Evolutionary conservation across 805 yeast genomes (phyloP).

Genomic region (Nakazawaea anatomiae): DNA sequence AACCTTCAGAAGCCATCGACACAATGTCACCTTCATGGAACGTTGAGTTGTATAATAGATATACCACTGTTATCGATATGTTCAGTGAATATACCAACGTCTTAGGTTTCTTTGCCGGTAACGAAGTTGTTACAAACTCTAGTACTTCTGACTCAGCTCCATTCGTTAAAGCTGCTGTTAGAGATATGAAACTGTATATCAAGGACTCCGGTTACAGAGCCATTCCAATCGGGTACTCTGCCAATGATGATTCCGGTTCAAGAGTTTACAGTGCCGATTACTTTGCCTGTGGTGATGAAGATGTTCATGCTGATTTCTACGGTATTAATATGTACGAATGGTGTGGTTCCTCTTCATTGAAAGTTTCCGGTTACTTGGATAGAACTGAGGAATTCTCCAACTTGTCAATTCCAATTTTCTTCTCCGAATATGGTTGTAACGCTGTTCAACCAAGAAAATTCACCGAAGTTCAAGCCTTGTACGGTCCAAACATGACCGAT

Average conservation of each 20-base stretch:
- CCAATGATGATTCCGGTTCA: slow-evolving; percentile 66
- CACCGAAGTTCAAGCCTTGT: slow-evolving; percentile 64
- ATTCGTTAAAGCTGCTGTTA: slow-evolving; percentile 75
- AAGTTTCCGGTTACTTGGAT: slow-evolving; percentile 56
- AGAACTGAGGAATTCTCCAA: slow-evolving; percentile 61
- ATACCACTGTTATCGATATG: slow-evolving; percentile 62
- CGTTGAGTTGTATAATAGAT: slow-evolving; percentile 56
- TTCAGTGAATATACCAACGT: slow-evolving; percentile 67
- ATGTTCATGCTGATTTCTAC: slow-evolving; percentile 68
- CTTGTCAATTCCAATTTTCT: slow-evolving; percentile 67
- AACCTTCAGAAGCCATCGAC: slow-evolving; percentile 58
- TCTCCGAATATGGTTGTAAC: slow-evolving; percentile 83
- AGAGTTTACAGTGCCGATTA: slow-evolving; percentile 67
- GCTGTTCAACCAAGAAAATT: slow-evolving; percentile 62
- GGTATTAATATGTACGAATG: slow-evolving; percentile 89
- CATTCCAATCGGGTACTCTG: slow-evolving; percentile 79
- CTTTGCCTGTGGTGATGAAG: slow-evolving; percentile 67
- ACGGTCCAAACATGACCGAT: slow-evolving; percentile 64
- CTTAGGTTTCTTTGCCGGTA: slow-evolving; percentile 82
- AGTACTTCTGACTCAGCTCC: slow-evolving; percentile 72
- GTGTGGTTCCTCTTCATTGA: slow-evolving; percentile 66
- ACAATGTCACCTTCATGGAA: slow-evolving; percentile 62
- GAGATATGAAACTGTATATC: slow-evolving; percentile 72
- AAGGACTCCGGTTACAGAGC: slow-evolving; percentile 51
- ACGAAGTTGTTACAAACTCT: slow-evolving; percentile 68